Conservation (phyloP, 768 basidiomycete genomes). For the Gymnopilus dilepis region DNA sequence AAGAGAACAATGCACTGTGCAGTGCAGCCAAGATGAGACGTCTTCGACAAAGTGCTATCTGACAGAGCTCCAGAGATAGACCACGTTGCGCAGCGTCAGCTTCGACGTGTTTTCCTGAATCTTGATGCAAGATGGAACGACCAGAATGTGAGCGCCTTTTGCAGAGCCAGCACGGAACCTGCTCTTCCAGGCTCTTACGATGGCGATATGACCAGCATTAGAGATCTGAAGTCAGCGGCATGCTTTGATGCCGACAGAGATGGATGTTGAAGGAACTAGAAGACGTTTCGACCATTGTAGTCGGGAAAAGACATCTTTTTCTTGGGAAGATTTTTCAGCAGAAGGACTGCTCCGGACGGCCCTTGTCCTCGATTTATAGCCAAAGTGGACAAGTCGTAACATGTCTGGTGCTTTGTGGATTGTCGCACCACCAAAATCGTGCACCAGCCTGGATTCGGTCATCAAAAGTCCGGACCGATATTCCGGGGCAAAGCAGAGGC, state of each 20-base stretch:
- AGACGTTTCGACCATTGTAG: too few relatives aligned
- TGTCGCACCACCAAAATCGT: too few relatives aligned
- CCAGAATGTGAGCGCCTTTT: background rate
- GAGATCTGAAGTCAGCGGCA: background rate
- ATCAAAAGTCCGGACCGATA: background rate
- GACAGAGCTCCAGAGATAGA: background rate
- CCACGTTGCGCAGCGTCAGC: constrained; percentile 5
- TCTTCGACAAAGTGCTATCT: background rate
- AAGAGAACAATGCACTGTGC: background rate
- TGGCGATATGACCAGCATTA: background rate
- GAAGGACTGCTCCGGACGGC: too few relatives aligned
- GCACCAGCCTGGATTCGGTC: too few relatives aligned
- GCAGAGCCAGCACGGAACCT: background rate
- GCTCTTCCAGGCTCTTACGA: background rate
- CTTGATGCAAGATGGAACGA: background rate
- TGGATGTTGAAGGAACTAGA: background rate
- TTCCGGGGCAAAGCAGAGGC: background rate
- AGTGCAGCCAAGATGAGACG: too few relatives aligned
- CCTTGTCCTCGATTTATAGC: too few relatives aligned
- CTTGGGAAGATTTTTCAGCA: too few relatives aligned
- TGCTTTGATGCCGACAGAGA: background rate
- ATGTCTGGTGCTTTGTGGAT: too few relatives aligned
- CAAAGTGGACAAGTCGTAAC: too few relatives aligned
- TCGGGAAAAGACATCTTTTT: too few relatives aligned
- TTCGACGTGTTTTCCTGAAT: too few relatives aligned